These are phyloP conservation scores for Laetiporus sulphureus DNA, from an alignment of 1,284 basidiomycete species.

Conservation along the genomic window DNA sequence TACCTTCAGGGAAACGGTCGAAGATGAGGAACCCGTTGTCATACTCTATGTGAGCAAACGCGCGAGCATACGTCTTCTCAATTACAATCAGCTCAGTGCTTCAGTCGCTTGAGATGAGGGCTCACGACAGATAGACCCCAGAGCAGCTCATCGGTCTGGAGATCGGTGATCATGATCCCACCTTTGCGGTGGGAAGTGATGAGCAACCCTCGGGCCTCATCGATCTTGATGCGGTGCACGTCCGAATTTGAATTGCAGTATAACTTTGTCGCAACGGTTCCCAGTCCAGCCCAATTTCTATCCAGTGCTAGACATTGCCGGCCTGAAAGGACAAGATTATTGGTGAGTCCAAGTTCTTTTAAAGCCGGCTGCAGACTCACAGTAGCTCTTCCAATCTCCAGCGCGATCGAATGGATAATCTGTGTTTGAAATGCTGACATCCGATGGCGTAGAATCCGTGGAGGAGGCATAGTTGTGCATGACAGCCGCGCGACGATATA, in stretches of 20 bases:
- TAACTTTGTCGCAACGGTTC: constrained; percentile 29
- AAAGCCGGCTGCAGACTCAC: constrained; percentile 31
- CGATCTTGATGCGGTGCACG: constrained; percentile 70
- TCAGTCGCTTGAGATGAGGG: too few relatives aligned
- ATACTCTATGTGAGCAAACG: constrained; percentile 67
- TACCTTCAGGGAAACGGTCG: constrained; percentile 45
- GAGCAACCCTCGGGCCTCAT: constrained; percentile 48
- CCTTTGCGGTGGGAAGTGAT: constrained; percentile 50
- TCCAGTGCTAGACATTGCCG: not conserved
- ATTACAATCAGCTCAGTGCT: constrained; percentile 20
- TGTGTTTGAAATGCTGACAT: constrained; percentile 24
- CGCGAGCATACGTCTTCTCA: constrained; percentile 44
- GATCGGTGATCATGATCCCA: constrained; percentile 48
- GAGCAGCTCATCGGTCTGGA: constrained; percentile 39
- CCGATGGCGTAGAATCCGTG: constrained; percentile 22
- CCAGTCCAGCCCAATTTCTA: constrained; percentile 48
- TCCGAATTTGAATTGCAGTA: constrained; percentile 28
- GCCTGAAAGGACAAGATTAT: not conserved
- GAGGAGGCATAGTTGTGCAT: constrained; percentile 39
- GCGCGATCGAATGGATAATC: constrained; percentile 28
- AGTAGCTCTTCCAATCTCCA: constrained; percentile 48
- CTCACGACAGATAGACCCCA: constrained; percentile 50
- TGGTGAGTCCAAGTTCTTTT: not conserved
- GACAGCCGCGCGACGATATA: constrained; percentile 49
- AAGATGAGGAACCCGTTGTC: constrained; percentile 65